phyloP scores from a whole-genome alignment of 805 yeast species.

The Metschnikowia reukaufii region DNA sequence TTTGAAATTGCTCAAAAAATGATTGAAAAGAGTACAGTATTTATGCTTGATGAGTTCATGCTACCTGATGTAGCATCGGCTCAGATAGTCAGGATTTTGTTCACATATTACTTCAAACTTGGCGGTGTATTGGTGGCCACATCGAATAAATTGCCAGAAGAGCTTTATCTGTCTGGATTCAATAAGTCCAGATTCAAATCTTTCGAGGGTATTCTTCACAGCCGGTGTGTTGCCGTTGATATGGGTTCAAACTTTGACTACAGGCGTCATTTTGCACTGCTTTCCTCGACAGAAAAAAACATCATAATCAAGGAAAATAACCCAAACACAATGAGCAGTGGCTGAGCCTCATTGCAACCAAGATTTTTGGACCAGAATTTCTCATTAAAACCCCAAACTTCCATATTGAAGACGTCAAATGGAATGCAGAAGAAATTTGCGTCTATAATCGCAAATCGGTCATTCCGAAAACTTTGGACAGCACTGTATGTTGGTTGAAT shows the following conservation, averaged over 20 bases:
- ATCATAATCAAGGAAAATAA: constrained; percentile 32
- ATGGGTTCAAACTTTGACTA: constrained; percentile 63
- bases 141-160: constrained; percentile 70
- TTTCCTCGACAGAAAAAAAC: constrained; percentile 25
- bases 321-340: constrained; percentile 31
- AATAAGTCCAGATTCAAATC: constrained; percentile 55
- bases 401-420: constrained; percentile 16
- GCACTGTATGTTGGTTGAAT: constrained; percentile 48
- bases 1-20: constrained; percentile 67
- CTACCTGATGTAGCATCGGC: constrained; percentile 76
- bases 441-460: constrained; percentile 58
- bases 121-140: constrained; percentile 79
- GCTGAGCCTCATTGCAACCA: constrained; percentile 30
- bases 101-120: constrained; percentile 66
- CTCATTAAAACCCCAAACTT: background rate
- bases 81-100: constrained; percentile 61
- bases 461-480: constrained; percentile 42
- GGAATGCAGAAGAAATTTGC: constrained; percentile 31
- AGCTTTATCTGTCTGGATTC: constrained; percentile 65
- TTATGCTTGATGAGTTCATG: constrained; percentile 74
- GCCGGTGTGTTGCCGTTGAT: constrained; percentile 60
- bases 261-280: constrained; percentile 35
- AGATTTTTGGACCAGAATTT: constrained; percentile 18
- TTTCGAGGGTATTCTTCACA: constrained; percentile 55
- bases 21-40: constrained; percentile 55